Evolutionary conservation across 2,329 filamentous ascomycete genomes (phyloP).

Genomic region (Claviceps pazoutovae): DNA sequence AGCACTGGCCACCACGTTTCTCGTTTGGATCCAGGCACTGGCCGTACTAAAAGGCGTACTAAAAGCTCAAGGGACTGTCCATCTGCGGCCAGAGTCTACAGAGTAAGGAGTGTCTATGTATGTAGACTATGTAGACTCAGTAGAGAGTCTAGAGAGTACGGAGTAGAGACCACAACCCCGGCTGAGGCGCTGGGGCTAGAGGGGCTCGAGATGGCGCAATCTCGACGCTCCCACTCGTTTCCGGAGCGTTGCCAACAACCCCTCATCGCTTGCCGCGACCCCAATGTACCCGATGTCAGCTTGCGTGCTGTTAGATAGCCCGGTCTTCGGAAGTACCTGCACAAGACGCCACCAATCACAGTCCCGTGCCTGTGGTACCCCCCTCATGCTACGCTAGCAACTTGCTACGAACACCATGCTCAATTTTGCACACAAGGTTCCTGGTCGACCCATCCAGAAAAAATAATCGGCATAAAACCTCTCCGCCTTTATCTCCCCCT

Average conservation of each 20-base stretch:
- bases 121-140: no score
- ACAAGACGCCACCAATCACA: no score
- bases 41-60: not conserved
- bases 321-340: slow-evolving; percentile 3
- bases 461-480: slow-evolving; percentile 6
- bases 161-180: not conserved
- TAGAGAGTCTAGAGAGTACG: not conserved
- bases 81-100: not conserved
- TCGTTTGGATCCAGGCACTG: not conserved
- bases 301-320: not conserved
- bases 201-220: slow-evolving; percentile 6
- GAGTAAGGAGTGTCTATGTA: not conserved
- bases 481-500: slow-evolving; percentile 6
- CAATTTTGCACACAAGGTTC: not conserved
- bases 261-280: no score
- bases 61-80: not conserved
- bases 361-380: not conserved
- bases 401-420: no score
- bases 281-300: no score
- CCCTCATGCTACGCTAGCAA: not conserved
- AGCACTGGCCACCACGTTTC: not conserved
- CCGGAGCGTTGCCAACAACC: not conserved
- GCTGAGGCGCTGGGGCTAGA: not conserved
- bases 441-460: not conserved
- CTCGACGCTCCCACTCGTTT: not conserved